Evolutionary conservation across 371 early-diverging fungal genomes (phyloP), one percentile per base, ranked within the genome.

Genomic region (Apophysomyces trapeziformis): DNA sequence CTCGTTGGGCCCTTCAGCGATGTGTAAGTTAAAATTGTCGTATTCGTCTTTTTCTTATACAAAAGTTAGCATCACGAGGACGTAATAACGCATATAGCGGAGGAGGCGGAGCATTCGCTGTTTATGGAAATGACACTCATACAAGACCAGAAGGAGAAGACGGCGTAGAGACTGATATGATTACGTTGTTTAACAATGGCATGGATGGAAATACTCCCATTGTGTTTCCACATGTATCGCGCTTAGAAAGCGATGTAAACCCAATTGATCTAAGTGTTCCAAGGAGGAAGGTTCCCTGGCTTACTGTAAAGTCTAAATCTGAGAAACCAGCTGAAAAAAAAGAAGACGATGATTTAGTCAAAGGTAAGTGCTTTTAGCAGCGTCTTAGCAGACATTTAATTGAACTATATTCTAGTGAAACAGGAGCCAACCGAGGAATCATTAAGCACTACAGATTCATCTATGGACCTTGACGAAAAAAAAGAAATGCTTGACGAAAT

Each of bases 1-100:
- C 66, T 87, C 90, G 8, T 73, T 90, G 2, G 90, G 90, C 57
- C 90, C 90, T 8, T 85, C 90, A 4, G 78, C 78, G 11, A 68
- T 68, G 66, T 50, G 68, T 72, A 72, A 57, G 71, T 64, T 37
- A 38, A 45, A n/a, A 8, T 58, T 36, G 38, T 18, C 11, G 21
- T 13, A 38, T 59, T 41, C 5, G 57, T 47, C 1, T 7, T 37
- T 21, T 7, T 4, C 36, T 58, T 18, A n/a, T 39, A n/a, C 13
- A 37, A 36, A 21, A n/a, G n/a, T 12, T 38, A 67, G 63, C 65
- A 35, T 57, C 59, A n/a, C 65, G 68, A 36, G 61, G 60, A 35
- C 69, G 74, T 38, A 56, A 38, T 9, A 43, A 32, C 11, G 59
- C 59, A 4, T 66, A 67, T 18, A 41, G 65, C 59, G 64, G 61